Base-by-base conservation (phyloP, 305 asterid genomes). In the Solanum aculeatissimum region DNA sequence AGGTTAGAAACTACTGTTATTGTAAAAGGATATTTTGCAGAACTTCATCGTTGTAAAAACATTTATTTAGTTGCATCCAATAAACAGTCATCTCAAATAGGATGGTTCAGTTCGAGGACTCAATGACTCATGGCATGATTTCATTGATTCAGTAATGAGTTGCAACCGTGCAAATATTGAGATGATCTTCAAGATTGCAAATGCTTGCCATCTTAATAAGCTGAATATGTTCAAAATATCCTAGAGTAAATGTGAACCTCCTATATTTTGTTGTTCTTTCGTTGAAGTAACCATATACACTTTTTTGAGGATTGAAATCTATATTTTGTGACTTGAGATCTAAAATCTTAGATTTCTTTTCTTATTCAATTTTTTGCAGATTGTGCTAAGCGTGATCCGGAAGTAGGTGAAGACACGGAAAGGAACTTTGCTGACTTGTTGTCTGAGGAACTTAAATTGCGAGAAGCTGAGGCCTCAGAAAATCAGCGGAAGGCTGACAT, bases 311-410 rank as follows among this genome's bases (percentile, higher is more conserved):
- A 51, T 53, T 53, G 45, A 78, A 53, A 53, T 78, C 47, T 78
- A 78, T 78, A 53, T 53, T 27, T 53, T 77, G 47, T 18, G 19
- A 29, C 66, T 78, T 53, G 66, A 51, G 11, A 40, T 43, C 55
- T 40, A 3, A 6, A 68, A 14, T 43, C 54, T 49, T 72, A 51
- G 14, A 14, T 38, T 29, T 68, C 13, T 16, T 3, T 69, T 80
- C 21, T 68, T 21, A 69, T 78, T 69, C 51, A 81, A 81, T 60
- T 42, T 57, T 83, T 49, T 84, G 32, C 92, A 97, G 99, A 94
- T 88, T 97, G 99, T 85, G 94, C 94, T 9, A 94, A 93, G 92
- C 97, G 86, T 70, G 98, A 97, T 82, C 97, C 97, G 35, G 98
- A 93, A 18, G 95, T 94, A 80, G 91, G 90, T 29, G 97, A 92